Conservation (phyloP, 2,329 filamentous ascomycete species). For the Aphanocladium album region DNA sequence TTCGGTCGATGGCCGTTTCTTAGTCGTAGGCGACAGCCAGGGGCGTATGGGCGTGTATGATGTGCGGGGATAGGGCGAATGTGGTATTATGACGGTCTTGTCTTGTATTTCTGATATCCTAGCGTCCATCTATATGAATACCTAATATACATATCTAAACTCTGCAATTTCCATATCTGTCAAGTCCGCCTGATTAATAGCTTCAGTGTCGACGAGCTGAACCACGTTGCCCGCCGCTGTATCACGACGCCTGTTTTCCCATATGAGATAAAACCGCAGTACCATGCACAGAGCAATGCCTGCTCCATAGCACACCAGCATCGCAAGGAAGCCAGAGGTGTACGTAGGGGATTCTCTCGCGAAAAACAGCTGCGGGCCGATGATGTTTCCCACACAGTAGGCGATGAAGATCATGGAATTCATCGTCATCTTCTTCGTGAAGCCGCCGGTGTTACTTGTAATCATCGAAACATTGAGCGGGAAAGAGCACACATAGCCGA, state of each 20-base stretch:
- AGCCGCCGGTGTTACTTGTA: conserved; percentile 52
- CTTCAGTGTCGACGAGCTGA: conserved; percentile 1
- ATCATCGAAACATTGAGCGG: conserved; percentile 49
- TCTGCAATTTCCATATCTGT: conserved; percentile 51
- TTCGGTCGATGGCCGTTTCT: conserved; percentile 30
- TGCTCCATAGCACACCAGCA: conserved; percentile 54
- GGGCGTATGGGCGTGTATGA: conserved; percentile 34
- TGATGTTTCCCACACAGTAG: conserved; percentile 57
- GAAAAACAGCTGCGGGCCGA: conserved; percentile 57
- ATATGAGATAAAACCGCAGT: conserved; percentile 45
- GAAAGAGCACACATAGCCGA: conserved; percentile 41
- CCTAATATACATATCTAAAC: conserved; percentile 46
- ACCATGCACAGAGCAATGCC: conserved; percentile 38
- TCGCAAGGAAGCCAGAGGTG: conserved; percentile 55
- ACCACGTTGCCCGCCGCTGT: not conserved
- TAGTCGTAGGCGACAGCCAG: conserved; percentile 31
- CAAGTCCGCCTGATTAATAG: conserved; percentile 33
- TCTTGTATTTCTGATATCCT: conserved; percentile 2
- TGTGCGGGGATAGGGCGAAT: conserved; percentile 20
- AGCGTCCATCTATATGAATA: not conserved
- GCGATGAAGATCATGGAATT: conserved; percentile 54
- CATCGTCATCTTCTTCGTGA: conserved; percentile 55
- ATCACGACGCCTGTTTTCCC: conserved; percentile 51
- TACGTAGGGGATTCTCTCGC: conserved; percentile 55
- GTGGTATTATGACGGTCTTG: not conserved